Percentiles rank a stretch among this genome's conserved stretches.
These are phyloP conservation scores for Chernovozyma aurita DNA, from an alignment of 1,139 yeast species.

Conservation along the genomic window DNA sequence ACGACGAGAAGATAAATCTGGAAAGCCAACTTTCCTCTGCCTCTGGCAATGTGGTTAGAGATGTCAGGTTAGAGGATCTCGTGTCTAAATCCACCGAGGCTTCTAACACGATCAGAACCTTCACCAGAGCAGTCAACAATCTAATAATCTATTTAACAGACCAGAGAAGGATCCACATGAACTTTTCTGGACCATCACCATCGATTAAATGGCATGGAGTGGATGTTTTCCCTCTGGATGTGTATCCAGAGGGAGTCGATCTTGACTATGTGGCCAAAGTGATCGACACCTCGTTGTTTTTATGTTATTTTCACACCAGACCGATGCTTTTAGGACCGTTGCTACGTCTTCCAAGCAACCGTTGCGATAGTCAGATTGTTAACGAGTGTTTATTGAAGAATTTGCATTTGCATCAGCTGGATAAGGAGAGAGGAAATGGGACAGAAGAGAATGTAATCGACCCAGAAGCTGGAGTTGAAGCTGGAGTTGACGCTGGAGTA, in stretches of 20 bases:
- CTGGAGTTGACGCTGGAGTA: no score
- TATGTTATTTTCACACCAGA: slow-evolving; percentile 62
- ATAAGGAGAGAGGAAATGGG: not conserved
- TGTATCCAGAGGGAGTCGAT: slow-evolving; percentile 23
- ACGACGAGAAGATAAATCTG: not conserved
- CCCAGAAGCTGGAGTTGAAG: not conserved
- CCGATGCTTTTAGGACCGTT: slow-evolving; percentile 81
- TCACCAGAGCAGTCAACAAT: slow-evolving; percentile 44
- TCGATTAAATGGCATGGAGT: slow-evolving; percentile 44
- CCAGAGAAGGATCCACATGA: slow-evolving; percentile 45
- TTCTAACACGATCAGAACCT: slow-evolving; percentile 15
- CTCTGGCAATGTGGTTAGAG: slow-evolving; percentile 26
- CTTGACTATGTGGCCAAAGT: slow-evolving; percentile 36
- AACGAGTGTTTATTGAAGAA: slow-evolving; percentile 43
- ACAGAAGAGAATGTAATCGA: not conserved
- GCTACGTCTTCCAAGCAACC: slow-evolving; percentile 65
- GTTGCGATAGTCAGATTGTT: slow-evolving; percentile 66
- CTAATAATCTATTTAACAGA: slow-evolving; percentile 55
- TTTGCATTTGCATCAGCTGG: slow-evolving; percentile 18
- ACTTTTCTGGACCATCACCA: slow-evolving; percentile 27
- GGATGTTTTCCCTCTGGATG: slow-evolving; percentile 35
- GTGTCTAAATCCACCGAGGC: slow-evolving; percentile 11
- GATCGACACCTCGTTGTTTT: slow-evolving; percentile 77
- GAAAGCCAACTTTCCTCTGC: not conserved
- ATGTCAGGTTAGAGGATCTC: slow-evolving; percentile 24